Evolutionary conservation across 202 grass and related monocot genomes (phyloP).

Genomic region (Cymbopogon flexuosus): DNA sequence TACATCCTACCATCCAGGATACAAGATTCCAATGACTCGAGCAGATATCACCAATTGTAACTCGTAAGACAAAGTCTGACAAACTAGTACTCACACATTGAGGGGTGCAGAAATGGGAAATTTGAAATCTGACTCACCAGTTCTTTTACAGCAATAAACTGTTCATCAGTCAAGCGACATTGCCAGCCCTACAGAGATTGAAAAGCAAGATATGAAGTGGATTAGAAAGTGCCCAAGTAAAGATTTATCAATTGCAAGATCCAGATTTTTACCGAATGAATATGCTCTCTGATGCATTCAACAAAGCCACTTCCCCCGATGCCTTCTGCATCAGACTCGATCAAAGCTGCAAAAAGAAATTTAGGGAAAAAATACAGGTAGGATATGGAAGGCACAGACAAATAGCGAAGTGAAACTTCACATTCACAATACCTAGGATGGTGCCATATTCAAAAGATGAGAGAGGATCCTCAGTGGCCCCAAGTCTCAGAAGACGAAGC

Average conservation of each 20-base stretch:
- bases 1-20: background rate
- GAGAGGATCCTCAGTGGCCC: constrained; percentile 96
- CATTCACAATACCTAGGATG: constrained; percentile 79
- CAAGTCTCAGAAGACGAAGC: constrained; percentile 92
- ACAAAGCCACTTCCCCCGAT: constrained; percentile 99
- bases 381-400: constrained; percentile 6
- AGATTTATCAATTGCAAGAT: constrained; percentile 28
- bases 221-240: constrained; percentile 32
- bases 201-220: constrained; percentile 35
- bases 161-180: constrained; percentile 95
- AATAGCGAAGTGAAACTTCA: constrained; percentile 32
- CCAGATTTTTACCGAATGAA: constrained; percentile 66
- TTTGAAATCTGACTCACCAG: constrained; percentile 54
- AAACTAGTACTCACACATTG: constrained; percentile 3
- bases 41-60: constrained; percentile 10
- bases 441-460: constrained; percentile 99
- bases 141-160: constrained; percentile 99
- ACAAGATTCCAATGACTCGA: constrained; percentile 8
- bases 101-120: constrained; percentile 13
- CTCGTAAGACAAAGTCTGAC: constrained; percentile 10
- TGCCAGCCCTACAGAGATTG: constrained; percentile 85
- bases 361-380: constrained; percentile 3
- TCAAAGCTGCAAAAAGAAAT: constrained; percentile 68
- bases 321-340: constrained; percentile 98
- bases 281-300: constrained; percentile 99